Percentiles rank a stretch among this genome's conserved stretches.
Conservation (phyloP, 192 early-diverging fungal genomes). For the Coemansia sp. region DNA sequence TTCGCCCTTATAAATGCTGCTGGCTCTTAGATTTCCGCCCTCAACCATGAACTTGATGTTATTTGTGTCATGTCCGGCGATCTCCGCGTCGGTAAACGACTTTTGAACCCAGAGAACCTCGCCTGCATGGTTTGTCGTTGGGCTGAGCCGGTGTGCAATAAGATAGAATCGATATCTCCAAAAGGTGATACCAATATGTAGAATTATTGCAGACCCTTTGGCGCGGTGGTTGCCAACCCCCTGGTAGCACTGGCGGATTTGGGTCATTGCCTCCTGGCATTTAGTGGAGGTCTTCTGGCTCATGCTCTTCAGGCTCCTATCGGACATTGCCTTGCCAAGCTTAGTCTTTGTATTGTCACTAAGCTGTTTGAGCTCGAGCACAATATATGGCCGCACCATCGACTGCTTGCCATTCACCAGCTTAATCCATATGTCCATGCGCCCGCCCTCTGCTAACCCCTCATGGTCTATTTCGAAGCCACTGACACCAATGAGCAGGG, state of each 20-base stretch:
- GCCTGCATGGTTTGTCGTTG: neutral
- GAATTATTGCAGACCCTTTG: neutral
- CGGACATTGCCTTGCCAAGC: neutral
- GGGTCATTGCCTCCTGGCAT: neutral
- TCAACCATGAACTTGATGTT: neutral
- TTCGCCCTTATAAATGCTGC: neutral
- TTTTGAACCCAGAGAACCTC: neutral
- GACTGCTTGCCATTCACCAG: neutral
- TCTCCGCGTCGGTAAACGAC: neutral
- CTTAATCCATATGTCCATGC: neutral
- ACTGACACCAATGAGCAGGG: too few species aligned
- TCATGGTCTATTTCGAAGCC: neutral
- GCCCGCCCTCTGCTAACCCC: neutral
- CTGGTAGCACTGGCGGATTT: neutral
- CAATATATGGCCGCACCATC: neutral
- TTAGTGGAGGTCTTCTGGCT: neutral
- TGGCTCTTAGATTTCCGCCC: neutral
- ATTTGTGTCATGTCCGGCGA: neutral
- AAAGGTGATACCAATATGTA: neutral
- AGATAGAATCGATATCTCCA: neutral
- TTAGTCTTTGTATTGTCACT: too few species aligned
- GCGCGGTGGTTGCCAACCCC: neutral
- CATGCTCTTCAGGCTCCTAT: neutral
- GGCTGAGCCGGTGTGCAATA: neutral
- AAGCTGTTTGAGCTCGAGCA: neutral